Evolutionary conservation across 352 stramenopile species (phyloP), one percentile per base, ranked within the genome.

Genomic region (Phytopythium aichiense): DNA sequence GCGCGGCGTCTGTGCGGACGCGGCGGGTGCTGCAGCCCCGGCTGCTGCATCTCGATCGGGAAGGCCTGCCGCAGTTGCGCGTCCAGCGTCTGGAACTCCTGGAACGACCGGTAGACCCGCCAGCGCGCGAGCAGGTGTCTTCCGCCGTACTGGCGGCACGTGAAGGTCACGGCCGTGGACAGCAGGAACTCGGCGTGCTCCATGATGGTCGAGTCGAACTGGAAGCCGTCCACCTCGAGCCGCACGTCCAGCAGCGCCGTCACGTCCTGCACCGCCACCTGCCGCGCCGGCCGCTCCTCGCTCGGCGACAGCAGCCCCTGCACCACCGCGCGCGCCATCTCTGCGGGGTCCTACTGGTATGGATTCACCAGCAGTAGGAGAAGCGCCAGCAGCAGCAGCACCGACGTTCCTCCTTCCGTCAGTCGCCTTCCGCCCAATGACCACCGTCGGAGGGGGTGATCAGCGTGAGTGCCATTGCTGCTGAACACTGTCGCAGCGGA

Each of bases 161-260:
- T 73, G 66, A 94, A 90, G 4, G 87, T 74, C 22, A 93, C 71
- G 57, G 61, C 58, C 12, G 80, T 89, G 23, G 75, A 58, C 23
- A 94, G 69, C 16, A 78, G 55, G 64, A 89, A 94, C 71, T 94
- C 86, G 7, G 86, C 80, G 43, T 92, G 75, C 37, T 86, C 76
- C 86, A 94, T 94, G 59, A 90, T 76, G 12, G 73, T 84, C 48
- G 74, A 60, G 69, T 94, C 84, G 63, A 74, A 94, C 63, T 91
- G 80, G 46, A 82, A 89, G 43, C 77, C 73, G 25, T 80, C 66
- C 30, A 94, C 80, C 38, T 59, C 58, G n/a, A 92, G 73, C 20
- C 22, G 35, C 42, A 91, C 76, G 31, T 77, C 74, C 35, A 91
- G 59, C 53, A 94, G 75, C 30, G 80, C 76, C 38, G 81, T 90